Evolutionary conservation across 1,284 basidiomycete genomes (phyloP).

Genomic region (Sanghuangporus sanghuang): DNA sequence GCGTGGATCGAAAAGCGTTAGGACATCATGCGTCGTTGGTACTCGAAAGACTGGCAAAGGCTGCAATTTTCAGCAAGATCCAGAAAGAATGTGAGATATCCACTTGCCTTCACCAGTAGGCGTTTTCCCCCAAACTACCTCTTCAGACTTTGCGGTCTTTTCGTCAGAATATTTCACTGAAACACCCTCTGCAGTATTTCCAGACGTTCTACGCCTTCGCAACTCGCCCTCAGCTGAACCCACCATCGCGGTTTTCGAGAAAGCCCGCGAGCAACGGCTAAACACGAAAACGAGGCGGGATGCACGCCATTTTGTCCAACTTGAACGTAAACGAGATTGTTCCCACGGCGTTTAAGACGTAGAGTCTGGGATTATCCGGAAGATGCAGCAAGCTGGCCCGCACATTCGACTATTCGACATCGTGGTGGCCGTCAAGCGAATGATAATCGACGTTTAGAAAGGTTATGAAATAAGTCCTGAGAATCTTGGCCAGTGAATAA

Average conservation of each 20-base stretch:
- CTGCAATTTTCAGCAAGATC: neutral
- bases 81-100: slow-evolving; percentile 1
- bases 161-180: slow-evolving; percentile 1
- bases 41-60: slow-evolving; percentile 79
- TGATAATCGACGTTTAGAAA: neutral
- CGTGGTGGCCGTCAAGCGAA: neutral
- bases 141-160: slow-evolving; percentile 32
- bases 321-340: neutral
- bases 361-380: too few relatives aligned
- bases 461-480: neutral
- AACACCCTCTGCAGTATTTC: neutral
- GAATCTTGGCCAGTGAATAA: neutral
- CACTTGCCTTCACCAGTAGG: slow-evolving; percentile 73
- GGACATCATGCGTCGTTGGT: slow-evolving; percentile 92
- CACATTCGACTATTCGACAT: neutral
- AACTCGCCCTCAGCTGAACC: slow-evolving; percentile 6
- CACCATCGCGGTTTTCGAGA: slow-evolving; percentile 2
- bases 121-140: slow-evolving; percentile 85
- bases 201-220: slow-evolving; percentile 9
- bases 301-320: neutral
- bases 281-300: neutral
- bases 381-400: too few relatives aligned
- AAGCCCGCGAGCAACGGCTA: neutral
- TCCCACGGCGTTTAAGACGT: slow-evolving; percentile 8
- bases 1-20: slow-evolving; percentile 86